Evolutionary conservation across 495 filamentous ascomycete genomes (phyloP).

Genomic region (Trichoderma orchidacearum): DNA sequence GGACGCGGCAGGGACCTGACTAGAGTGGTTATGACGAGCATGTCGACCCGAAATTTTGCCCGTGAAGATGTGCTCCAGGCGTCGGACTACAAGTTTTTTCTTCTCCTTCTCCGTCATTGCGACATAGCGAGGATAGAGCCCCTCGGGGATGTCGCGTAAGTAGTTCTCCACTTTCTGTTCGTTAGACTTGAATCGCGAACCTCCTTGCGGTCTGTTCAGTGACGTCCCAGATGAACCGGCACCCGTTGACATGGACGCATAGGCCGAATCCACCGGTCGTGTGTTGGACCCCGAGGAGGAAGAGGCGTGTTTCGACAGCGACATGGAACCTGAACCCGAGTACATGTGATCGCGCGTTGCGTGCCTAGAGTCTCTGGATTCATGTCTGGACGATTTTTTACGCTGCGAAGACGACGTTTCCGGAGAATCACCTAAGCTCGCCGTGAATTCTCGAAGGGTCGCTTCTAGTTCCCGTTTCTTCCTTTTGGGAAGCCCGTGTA

Average conservation of each 20-base stretch:
- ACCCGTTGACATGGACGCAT: slow-evolving; percentile 55
- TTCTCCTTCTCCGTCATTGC: slow-evolving; percentile 51
- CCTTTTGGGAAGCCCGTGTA: slow-evolving; percentile 49
- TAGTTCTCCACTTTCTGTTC: slow-evolving; percentile 45
- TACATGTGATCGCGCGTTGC: slow-evolving; percentile 6
- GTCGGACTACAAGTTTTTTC: slow-evolving; percentile 56
- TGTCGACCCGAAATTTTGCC: slow-evolving; percentile 38
- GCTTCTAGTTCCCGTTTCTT: slow-evolving; percentile 64
- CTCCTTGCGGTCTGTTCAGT: slow-evolving; percentile 7
- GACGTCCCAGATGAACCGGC: slow-evolving; percentile 23
- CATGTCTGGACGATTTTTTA: slow-evolving; percentile 7
- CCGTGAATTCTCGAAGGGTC: slow-evolving; percentile 51
- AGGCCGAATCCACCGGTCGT: slow-evolving; percentile 54
- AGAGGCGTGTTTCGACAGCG: slow-evolving; percentile 26
- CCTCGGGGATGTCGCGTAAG: slow-evolving; percentile 46
- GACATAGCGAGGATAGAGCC: slow-evolving; percentile 36
- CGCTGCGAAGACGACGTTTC: slow-evolving; percentile 19
- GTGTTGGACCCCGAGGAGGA: slow-evolving; percentile 39
- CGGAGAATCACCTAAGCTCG: slow-evolving; percentile 32
- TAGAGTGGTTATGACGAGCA: not conserved
- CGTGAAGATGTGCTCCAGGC: slow-evolving; percentile 68
- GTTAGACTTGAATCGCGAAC: slow-evolving; percentile 12
- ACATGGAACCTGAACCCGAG: slow-evolving; percentile 12
- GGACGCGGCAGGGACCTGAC: not conserved
- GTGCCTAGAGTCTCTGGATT: too few species aligned